Evolutionary conservation across 139 green algal genomes (phyloP).

Genomic region (Haematococcus lacustris): DNA sequence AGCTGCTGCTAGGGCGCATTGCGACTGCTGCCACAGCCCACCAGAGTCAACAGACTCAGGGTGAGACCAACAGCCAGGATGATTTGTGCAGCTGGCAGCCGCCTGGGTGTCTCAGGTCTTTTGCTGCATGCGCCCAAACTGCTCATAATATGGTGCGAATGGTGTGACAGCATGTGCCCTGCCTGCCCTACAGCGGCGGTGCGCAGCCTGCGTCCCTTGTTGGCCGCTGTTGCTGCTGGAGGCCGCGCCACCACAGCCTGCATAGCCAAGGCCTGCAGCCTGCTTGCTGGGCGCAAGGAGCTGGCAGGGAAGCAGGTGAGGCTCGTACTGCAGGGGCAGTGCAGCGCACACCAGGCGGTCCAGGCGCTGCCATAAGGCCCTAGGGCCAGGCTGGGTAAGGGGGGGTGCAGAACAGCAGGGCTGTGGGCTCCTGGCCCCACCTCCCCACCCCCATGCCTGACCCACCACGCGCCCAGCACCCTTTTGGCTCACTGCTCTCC

Average conservation of each 20-base stretch:
- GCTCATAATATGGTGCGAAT: no score
- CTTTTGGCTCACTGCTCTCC: no score
- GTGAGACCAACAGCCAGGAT: no score
- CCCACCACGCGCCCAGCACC: no score
- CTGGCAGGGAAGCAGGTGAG: constrained; percentile 21
- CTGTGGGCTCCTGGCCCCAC: neutral
- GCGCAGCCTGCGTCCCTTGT: constrained; percentile 30
- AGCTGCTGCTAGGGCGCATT: no score
- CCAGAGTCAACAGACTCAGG: no score
- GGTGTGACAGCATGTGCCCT: no score
- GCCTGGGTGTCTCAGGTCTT: no score
- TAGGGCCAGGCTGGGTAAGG: neutral
- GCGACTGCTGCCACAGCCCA: no score
- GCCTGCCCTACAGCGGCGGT: constrained; percentile 10
- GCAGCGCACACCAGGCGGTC: neutral
- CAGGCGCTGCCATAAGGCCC: neutral
- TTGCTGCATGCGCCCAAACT: no score
- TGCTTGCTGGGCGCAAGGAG: constrained; percentile 22
- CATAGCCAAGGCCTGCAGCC: constrained; percentile 20
- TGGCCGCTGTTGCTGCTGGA: constrained; percentile 35
- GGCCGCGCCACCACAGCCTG: constrained; percentile 31
- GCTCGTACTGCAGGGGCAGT: constrained; percentile 34
- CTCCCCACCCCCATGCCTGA: neutral
- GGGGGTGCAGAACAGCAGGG: neutral
- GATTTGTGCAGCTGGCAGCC: no score